Base-by-base conservation (phyloP, 345 rosid species). In the Syzygium aromaticum region DNA sequence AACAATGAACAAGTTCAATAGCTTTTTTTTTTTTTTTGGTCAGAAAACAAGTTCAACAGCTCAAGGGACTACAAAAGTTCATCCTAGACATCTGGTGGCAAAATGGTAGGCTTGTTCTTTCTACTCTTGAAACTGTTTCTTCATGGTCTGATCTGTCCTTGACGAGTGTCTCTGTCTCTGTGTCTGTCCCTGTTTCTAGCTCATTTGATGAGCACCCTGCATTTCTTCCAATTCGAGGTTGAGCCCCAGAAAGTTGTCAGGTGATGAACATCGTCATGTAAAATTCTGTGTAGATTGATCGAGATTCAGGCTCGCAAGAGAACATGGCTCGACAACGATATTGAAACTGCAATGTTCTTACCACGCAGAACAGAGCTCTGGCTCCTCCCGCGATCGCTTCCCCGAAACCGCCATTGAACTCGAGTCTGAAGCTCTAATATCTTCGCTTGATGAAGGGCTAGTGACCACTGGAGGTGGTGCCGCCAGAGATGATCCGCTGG, bases 371-470 rank as follows among this genome's bases (percentile, higher is more conserved):
- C 78, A 33, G 78, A 30, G 78, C 78, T 33, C 78, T 8, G 78
- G 23, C 43, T 56, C 52, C 51, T 56, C 85, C n/a, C 86, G 52
- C 23, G 16, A 33, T 14, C 86, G 73, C 30, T 85, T 56, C 67
- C 86, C 38, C 3, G 38, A 43, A 57, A 40, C 38, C 25, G 51
- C 30, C 21, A 2, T 23, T 5, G 15, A 4, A 5, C 64, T 33
- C 49, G 33, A 21, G 46, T 3, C 8, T 2, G 51, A 14, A 33
- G 23, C 21, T 33, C 87, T 77, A 6, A 78, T 86, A 82, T 51
- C 67, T 87, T 91, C 87, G 17, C 92, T 89, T 3, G 87, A 61
- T 8, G 93, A 89, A 87, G 85, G 87, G 13, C 90, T 85, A 82
- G 33, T 84, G 19, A 25, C 64, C 46, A 77, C 86, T 21, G 89